Evolutionary conservation across 441 rosid species (phyloP), one percentile per base, ranked within the genome.

Genomic region (Theobroma grandiflorum): DNA sequence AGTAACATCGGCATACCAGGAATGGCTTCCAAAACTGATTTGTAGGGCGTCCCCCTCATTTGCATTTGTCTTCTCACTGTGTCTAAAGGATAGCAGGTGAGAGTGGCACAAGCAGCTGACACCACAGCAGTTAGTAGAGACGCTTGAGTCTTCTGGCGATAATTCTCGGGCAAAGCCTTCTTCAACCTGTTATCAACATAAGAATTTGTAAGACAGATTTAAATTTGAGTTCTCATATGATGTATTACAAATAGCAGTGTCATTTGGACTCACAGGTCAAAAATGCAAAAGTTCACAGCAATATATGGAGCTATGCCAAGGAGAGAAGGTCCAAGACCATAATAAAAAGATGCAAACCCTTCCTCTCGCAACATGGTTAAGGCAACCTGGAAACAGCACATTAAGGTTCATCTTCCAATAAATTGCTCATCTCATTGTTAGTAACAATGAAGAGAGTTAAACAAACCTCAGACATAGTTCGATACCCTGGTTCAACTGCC

Each of bases 41-140:
- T 94, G 88, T 97, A 97, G 4, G 98, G 99, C 69, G 95, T 88
- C 71, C 94, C 93, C 95, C 72, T 95, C 91, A 97, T 77, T 84
- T 97, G 99, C 99, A 97, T 97, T 85, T 97, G 99, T 85, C 99
- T 95, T 91, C 99, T 92, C 69, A 97, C 87, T n/a, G 99, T 95
- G 88, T 97, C 99, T 78, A 95, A 88, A 9, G 99, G 99, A 85
- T 97, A 97, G 82, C 99, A 97, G 4, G 98, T 93, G 49, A 95
- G 85, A 4, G 99, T 95, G 83, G 99, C 99, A 75, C 92, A 84
- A 47, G 93, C 86, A 78, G 99, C 98, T 47, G 99, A 96, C 37
- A 89, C 88, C 75, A 93, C 93, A 76, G 98, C 99, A 68, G 98
- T 97, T 66, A 97, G 61, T 65, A 97, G 86, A 76, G 98, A 94